These are phyloP conservation scores for Xylaria sp. DNA, from an alignment of 2,329 filamentous ascomycete species.

Conservation along the genomic window DNA sequence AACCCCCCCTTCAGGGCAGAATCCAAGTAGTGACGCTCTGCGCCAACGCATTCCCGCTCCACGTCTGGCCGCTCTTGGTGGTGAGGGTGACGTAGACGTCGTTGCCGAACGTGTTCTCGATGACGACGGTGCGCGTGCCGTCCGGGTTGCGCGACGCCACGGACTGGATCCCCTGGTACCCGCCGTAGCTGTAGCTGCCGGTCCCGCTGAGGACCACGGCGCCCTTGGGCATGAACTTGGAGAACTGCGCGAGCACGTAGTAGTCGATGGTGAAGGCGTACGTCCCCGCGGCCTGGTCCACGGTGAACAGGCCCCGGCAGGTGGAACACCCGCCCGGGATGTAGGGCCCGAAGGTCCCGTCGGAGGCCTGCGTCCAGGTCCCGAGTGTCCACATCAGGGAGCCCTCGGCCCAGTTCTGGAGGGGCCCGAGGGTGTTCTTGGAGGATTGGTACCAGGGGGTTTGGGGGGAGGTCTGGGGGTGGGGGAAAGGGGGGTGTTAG, in stretches of 20 bases:
- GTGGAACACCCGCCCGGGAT: conserved; percentile 55
- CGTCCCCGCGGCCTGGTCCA: conserved; percentile 59
- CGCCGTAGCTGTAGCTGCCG: conserved; percentile 57
- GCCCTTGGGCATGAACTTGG: conserved; percentile 59
- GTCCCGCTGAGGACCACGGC: conserved; percentile 56
- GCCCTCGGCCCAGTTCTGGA: conserved; percentile 60
- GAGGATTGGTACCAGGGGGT: conserved; percentile 54
- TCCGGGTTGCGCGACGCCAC: conserved; percentile 61
- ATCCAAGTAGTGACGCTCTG: conserved; percentile 56
- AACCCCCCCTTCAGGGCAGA: conserved; percentile 54
- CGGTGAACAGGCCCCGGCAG: conserved; percentile 65
- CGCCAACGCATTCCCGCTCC: conserved; percentile 54
- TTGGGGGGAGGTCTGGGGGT: conserved; percentile 48
- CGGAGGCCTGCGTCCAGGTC: conserved; percentile 48
- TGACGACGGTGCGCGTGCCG: conserved; percentile 57
- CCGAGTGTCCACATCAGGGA: conserved; percentile 59
- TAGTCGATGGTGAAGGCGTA: conserved; percentile 62
- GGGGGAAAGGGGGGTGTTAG: not conserved
- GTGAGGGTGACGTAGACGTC: conserved; percentile 57
- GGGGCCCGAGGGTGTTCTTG: conserved; percentile 58
- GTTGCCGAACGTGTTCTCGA: conserved; percentile 60
- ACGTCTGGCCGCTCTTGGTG: conserved; percentile 51
- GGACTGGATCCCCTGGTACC: conserved; percentile 55
- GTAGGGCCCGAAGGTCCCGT: conserved; percentile 57
- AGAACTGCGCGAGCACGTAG: conserved; percentile 66